Evolutionary conservation across 345 rosid genomes (phyloP).

Genomic region (Punica granatum): DNA sequence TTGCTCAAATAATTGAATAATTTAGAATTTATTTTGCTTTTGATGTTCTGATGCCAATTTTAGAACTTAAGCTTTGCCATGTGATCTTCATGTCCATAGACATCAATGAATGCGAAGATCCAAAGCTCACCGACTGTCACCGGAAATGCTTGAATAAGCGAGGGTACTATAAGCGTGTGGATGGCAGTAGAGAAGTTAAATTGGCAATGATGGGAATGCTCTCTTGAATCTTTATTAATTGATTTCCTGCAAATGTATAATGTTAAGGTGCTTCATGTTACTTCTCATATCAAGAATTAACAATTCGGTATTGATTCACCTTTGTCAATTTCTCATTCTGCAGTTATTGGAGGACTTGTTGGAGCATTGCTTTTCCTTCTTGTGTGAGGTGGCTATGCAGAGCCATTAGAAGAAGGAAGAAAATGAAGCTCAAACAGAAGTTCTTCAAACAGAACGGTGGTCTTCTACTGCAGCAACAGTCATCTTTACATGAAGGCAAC

Average conservation of each 20-base stretch:
- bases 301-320: accelerated
- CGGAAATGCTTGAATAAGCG: neutral
- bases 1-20: too few relatives aligned
- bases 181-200: neutral
- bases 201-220: conserved; percentile 1
- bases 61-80: too few relatives aligned
- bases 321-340: neutral
- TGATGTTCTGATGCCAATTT: too few relatives aligned
- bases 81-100: too few relatives aligned
- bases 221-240: too few relatives aligned
- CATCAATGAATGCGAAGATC: conserved; percentile 3
- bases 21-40: too few relatives aligned
- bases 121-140: accelerated
- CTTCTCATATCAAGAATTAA: too few relatives aligned
- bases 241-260: too few relatives aligned
- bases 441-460: conserved; percentile 3
- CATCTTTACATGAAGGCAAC: neutral
- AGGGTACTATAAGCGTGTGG: neutral
- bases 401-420: neutral
- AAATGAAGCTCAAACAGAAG: conserved; percentile 6
- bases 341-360: too few relatives aligned
- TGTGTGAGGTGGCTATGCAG: neutral
- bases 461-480: conserved; percentile 7
- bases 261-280: too few relatives aligned
- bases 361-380: neutral